Conservation (phyloP, 1,284 basidiomycete genomes). For the Hemileia vastatrix region DNA sequence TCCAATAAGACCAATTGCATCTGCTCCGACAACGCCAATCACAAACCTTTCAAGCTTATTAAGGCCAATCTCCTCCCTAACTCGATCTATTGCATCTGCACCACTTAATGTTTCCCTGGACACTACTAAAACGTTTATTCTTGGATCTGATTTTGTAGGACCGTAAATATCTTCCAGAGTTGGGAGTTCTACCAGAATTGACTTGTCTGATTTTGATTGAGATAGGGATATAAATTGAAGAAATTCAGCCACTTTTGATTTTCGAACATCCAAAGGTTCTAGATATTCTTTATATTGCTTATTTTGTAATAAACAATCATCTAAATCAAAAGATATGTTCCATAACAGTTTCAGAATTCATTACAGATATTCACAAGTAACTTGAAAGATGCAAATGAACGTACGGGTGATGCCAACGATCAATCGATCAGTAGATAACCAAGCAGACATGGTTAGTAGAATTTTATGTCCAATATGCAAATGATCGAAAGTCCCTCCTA, state of each 20-base stretch:
- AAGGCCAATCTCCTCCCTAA: slow-evolving; percentile 6
- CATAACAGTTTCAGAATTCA: not conserved
- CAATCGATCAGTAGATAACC: slow-evolving; percentile 65
- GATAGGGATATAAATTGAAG: slow-evolving; percentile 25
- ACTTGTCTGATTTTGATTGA: slow-evolving; percentile 2
- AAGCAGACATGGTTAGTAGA: slow-evolving; percentile 78
- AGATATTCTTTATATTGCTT: not conserved
- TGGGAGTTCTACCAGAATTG: no score
- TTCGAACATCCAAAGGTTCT: slow-evolving; percentile 47
- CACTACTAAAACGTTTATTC: slow-evolving; percentile 76
- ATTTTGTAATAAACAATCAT: not conserved
- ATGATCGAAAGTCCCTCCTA: slow-evolving; percentile 89
- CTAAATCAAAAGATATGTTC: not conserved
- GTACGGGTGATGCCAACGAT: slow-evolving; percentile 80
- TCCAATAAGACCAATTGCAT: not conserved
- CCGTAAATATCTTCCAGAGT: slow-evolving; percentile 61
- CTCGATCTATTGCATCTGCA: slow-evolving; percentile 57
- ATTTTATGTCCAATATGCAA: slow-evolving; percentile 97
- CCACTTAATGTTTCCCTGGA: slow-evolving; percentile 73
- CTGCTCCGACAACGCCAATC: slow-evolving; percentile 22
- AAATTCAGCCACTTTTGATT: slow-evolving; percentile 62
- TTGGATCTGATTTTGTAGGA: slow-evolving; percentile 70
- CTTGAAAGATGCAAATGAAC: slow-evolving; percentile 24
- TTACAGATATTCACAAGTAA: slow-evolving; percentile 4
- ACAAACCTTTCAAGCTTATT: slow-evolving; percentile 21